phyloP scores from a whole-genome alignment of 345 rosid genomes.

The Luvunga scandens region DNA sequence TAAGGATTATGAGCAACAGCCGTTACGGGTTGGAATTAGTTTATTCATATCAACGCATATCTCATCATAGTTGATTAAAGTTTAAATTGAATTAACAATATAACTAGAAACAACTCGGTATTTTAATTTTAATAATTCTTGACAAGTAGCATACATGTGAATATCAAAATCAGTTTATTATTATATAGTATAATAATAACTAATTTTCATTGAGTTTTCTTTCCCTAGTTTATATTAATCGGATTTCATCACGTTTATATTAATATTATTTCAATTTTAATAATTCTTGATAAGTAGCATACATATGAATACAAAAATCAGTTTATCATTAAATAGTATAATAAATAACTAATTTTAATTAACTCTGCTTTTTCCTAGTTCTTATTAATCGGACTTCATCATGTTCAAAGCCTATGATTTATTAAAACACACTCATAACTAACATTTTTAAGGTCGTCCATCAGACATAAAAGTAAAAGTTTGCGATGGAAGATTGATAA shows the following conservation, averaged over 20 bases:
- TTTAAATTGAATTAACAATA: background rate
- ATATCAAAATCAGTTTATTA: too few relatives aligned
- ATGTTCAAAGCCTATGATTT: background rate
- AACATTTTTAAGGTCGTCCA: background rate
- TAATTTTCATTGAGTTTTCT: too few relatives aligned
- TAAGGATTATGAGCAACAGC: background rate
- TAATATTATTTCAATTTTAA: too few relatives aligned
- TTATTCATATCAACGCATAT: background rate
- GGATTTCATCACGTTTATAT: too few relatives aligned
- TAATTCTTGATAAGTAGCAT: too few relatives aligned
- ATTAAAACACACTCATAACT: background rate
- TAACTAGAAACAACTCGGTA: too few relatives aligned
- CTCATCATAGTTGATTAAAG: background rate
- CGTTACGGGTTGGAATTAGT: background rate
- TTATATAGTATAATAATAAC: too few relatives aligned
- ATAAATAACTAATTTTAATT: too few relatives aligned
- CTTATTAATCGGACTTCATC: background rate
- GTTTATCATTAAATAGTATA: too few relatives aligned
- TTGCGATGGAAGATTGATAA: background rate
- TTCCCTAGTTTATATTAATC: background rate
- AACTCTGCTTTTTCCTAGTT: too few relatives aligned
- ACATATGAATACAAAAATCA: background rate
- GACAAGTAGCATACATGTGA: background rate
- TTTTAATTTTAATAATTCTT: too few relatives aligned
- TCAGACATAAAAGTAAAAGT: background rate